phyloP scores from a whole-genome alignment of 208 protist genomes.

The Acanthamoeba culbertsoni region DNA sequence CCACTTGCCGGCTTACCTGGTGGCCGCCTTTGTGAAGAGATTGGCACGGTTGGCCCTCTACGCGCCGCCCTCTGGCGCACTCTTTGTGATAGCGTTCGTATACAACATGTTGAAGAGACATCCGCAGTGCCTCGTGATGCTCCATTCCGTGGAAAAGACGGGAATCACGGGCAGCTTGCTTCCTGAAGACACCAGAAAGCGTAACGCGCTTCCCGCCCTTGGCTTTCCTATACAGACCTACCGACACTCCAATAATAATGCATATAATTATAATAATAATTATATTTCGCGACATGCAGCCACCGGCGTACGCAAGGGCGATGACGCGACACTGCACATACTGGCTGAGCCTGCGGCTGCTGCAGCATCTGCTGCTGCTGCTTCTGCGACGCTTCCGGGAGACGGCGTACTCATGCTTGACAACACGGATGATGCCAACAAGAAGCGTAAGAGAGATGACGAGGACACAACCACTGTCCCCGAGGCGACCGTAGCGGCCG shows the following conservation, averaged over 20 bases:
- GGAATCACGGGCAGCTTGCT: neutral
- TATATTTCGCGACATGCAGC: neutral
- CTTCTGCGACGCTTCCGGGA: neutral
- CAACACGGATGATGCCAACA: neutral
- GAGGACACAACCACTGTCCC: neutral
- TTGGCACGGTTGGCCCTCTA: slow-evolving; percentile 62
- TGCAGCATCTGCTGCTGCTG: neutral
- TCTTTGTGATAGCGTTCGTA: slow-evolving; percentile 23
- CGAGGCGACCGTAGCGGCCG: neutral
- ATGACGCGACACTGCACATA: neutral
- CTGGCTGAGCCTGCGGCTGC: neutral
- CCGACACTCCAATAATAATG: too few species aligned
- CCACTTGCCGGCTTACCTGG: slow-evolving; percentile 72
- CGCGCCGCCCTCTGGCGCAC: slow-evolving; percentile 23
- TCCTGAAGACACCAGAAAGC: slow-evolving; percentile 14
- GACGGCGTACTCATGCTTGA: neutral
- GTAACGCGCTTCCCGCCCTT: too few species aligned
- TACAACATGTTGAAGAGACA: slow-evolving; percentile 65
- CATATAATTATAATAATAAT: too few species aligned
- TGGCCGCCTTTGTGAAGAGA: slow-evolving; percentile 77
- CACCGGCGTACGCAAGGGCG: neutral
- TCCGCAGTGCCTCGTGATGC: slow-evolving; percentile 24
- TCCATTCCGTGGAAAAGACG: slow-evolving; percentile 24
- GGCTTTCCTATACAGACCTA: too few species aligned
- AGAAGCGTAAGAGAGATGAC: neutral